phyloP scores from a whole-genome alignment of 2,329 filamentous ascomycete species.

The Ophiostoma piceae region DNA sequence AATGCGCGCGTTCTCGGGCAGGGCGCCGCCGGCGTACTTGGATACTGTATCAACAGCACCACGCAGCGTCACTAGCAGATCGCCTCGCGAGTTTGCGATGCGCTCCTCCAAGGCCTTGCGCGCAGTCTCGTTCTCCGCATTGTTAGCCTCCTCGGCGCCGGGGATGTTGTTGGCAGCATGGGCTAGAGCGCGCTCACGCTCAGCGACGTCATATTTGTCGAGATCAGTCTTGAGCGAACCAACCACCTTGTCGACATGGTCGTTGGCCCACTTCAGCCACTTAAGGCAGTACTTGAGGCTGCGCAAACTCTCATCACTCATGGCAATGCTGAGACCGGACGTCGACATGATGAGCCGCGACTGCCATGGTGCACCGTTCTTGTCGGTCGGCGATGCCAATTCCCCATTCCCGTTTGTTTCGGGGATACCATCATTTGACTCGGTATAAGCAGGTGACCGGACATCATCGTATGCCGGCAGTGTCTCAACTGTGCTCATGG shows the following conservation, averaged over 20 bases:
- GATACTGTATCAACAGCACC: conserved; percentile 80
- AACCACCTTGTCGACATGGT: conserved; percentile 71
- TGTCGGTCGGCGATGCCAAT: neutral
- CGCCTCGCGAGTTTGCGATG: conserved; percentile 62
- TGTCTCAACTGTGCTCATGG: conserved; percentile 65
- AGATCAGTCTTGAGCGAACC: conserved; percentile 67
- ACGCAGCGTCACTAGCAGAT: conserved; percentile 73
- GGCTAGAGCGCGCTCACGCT: conserved; percentile 27
- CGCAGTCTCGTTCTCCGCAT: conserved; percentile 31
- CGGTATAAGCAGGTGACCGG: conserved; percentile 69
- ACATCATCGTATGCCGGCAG: conserved; percentile 80
- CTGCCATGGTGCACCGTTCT: conserved; percentile 55
- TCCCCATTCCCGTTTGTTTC: conserved; percentile 20
- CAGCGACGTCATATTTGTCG: conserved; percentile 66
- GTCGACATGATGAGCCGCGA: conserved; percentile 84
- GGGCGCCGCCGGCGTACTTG: conserved; percentile 81
- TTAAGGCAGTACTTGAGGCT: conserved; percentile 79
- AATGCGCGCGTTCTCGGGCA: conserved; percentile 80
- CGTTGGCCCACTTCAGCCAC: conserved; percentile 76
- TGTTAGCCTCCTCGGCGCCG: conserved; percentile 17
- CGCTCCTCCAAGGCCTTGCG: conserved; percentile 51
- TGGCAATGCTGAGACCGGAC: conserved; percentile 81
- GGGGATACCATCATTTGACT: conserved; percentile 32
- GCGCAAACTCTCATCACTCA: conserved; percentile 80
- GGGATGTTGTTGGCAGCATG: conserved; percentile 25